These are phyloP conservation scores for Colletotrichum eleusines DNA, from an alignment of 2,329 filamentous ascomycete genomes.

Conservation along the genomic window DNA sequence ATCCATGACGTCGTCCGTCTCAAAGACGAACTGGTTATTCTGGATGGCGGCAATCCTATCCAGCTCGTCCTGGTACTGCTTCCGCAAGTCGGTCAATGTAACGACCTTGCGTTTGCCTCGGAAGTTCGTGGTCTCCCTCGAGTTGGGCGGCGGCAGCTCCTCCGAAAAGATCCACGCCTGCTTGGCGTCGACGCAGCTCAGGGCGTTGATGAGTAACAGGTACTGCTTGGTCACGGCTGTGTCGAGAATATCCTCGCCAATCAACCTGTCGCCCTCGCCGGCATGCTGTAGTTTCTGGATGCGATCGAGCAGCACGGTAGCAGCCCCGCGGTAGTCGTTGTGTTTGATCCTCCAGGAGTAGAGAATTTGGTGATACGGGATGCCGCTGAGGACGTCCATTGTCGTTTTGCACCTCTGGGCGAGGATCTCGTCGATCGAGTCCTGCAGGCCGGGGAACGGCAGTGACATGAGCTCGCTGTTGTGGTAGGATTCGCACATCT, in stretches of 20 bases:
- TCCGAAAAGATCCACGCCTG: slow-evolving; percentile 84
- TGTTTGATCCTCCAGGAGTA: slow-evolving; percentile 91
- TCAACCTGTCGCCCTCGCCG: slow-evolving; percentile 69
- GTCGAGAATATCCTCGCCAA: slow-evolving; percentile 68
- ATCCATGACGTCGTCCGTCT: slow-evolving; percentile 65
- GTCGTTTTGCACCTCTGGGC: slow-evolving; percentile 77
- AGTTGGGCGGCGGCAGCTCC: slow-evolving; percentile 46
- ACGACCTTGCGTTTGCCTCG: slow-evolving; percentile 78
- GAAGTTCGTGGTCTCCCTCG: slow-evolving; percentile 29
- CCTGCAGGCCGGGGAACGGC: slow-evolving; percentile 82
- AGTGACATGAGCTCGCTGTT: slow-evolving; percentile 78
- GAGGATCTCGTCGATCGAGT: slow-evolving; percentile 84
- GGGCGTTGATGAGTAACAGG: slow-evolving; percentile 90
- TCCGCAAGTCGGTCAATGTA: slow-evolving; percentile 86
- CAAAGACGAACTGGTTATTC: slow-evolving; percentile 88
- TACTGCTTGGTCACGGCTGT: slow-evolving; percentile 80
- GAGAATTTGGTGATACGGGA: slow-evolving; percentile 88
- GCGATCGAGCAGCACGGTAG: slow-evolving; percentile 71
- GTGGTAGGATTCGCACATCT: slow-evolving; percentile 76
- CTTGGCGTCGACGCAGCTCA: slow-evolving; percentile 84
- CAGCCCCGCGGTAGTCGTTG: slow-evolving; percentile 86
- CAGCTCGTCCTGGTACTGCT: slow-evolving; percentile 89
- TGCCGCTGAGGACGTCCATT: slow-evolving; percentile 71
- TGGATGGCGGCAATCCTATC: slow-evolving; percentile 90
- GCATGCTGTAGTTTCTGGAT: slow-evolving; percentile 71